These are phyloP conservation scores for Polytolypa hystricis DNA, from an alignment of 2,329 filamentous ascomycete genomes.

Conservation along the genomic window DNA sequence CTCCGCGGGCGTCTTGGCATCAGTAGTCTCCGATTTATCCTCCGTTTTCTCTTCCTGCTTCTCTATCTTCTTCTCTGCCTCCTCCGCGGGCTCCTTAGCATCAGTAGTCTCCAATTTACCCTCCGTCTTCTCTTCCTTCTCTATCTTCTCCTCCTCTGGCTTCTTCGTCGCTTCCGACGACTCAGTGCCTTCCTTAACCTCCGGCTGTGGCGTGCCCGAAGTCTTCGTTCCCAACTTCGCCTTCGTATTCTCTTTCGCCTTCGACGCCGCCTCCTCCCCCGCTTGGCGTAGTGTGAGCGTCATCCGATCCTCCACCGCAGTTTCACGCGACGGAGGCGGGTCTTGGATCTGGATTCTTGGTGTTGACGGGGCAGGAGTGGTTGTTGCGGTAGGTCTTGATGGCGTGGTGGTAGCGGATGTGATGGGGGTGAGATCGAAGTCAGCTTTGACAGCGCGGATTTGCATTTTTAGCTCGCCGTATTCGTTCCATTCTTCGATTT, in stretches of 20 bases:
- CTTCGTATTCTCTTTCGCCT: slow-evolving; percentile 22
- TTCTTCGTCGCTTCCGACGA: slow-evolving; percentile 6
- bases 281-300: slow-evolving; percentile 34
- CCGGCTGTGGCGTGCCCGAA: slow-evolving; percentile 7
- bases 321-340: slow-evolving; percentile 23
- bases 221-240: slow-evolving; percentile 10
- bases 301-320: slow-evolving; percentile 25
- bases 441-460: slow-evolving; percentile 41
- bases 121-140: slow-evolving; percentile 12
- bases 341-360: slow-evolving; percentile 31
- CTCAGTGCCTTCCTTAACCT: too few relatives aligned
- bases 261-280: slow-evolving; percentile 27
- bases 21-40: slow-evolving; percentile 1
- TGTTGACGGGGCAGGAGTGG: slow-evolving; percentile 19
- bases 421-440: slow-evolving; percentile 22
- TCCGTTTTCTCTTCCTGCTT: neutral
- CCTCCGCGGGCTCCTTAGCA: slow-evolving; percentile 11
- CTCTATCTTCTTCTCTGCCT: slow-evolving; percentile 1
- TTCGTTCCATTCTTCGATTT: slow-evolving; percentile 98
- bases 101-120: slow-evolving; percentile 1
- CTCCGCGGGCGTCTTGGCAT: neutral
- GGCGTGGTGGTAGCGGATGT: slow-evolving; percentile 12
- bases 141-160: slow-evolving; percentile 11
- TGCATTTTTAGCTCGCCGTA: slow-evolving; percentile 89
- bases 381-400: slow-evolving; percentile 14